Evolutionary conservation across 78 protist species (phyloP).

Genomic region (Parvularia atlantis): DNA sequence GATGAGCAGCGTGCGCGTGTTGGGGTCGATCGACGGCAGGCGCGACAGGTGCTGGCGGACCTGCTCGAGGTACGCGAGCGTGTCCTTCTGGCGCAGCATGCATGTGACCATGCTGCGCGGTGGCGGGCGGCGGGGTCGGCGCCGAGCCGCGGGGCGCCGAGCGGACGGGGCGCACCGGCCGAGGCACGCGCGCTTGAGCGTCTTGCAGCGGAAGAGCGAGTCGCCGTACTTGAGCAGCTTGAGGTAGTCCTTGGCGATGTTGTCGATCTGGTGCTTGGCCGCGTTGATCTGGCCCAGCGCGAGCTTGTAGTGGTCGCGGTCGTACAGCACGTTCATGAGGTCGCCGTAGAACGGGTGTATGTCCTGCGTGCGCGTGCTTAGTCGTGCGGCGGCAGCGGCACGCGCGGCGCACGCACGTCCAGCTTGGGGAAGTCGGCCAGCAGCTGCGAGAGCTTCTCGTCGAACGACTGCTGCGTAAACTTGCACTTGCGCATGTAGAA

Average conservation of each 20-base stretch:
- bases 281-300: slow-evolving; percentile 94
- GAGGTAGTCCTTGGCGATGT: slow-evolving; percentile 87
- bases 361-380: slow-evolving; percentile 43
- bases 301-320: slow-evolving; percentile 97
- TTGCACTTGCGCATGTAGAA: slow-evolving; percentile 97
- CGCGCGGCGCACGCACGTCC: slow-evolving; percentile 52
- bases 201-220: slow-evolving; percentile 96
- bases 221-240: slow-evolving; percentile 97
- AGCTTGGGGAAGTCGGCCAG: slow-evolving; percentile 94
- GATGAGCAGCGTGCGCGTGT: slow-evolving; percentile 88
- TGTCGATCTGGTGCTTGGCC: slow-evolving; percentile 58
- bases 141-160: too few relatives aligned
- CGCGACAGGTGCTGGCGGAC: slow-evolving; percentile 98
- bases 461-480: slow-evolving; percentile 76
- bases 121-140: not conserved
- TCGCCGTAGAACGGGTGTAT: slow-evolving; percentile 99
- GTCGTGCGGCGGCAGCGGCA: not conserved
- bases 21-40: slow-evolving; percentile 98
- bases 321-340: slow-evolving; percentile 96
- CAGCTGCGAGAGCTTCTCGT: slow-evolving; percentile 82
- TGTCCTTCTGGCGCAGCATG: slow-evolving; percentile 56
- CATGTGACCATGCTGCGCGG: slow-evolving; percentile 85
- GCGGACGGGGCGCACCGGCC: slow-evolving; percentile 69
- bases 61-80: slow-evolving; percentile 93
- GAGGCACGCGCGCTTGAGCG: slow-evolving; percentile 98